These are phyloP conservation scores for Cucumis cinereus DNA, from an alignment of 306 rosid species.

Conservation along the genomic window DNA sequence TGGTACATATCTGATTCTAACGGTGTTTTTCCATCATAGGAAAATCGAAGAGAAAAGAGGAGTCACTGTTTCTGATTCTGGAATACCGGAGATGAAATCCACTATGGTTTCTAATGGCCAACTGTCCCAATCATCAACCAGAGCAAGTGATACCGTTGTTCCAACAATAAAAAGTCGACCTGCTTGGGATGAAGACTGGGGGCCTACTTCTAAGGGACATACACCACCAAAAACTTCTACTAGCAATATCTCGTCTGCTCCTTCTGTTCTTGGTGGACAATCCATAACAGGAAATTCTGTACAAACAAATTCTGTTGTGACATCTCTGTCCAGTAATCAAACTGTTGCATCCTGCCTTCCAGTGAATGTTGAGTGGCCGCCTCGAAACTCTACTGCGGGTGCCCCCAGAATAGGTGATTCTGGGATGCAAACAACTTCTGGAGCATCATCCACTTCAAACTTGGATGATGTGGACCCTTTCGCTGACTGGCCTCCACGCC, in stretches of 20 bases:
- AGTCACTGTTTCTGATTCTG: conserved; percentile 67
- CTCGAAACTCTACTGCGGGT: conserved; percentile 35
- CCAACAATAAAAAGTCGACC: conserved; percentile 37
- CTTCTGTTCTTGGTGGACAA: conserved; percentile 22
- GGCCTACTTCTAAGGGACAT: conserved; percentile 25
- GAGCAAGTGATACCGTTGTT: conserved; percentile 23
- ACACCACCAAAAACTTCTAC: conserved; percentile 27
- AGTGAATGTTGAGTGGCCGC: conserved; percentile 94
- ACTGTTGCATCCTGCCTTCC: conserved; percentile 55
- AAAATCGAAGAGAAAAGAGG: conserved; percentile 94
- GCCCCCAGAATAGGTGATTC: conserved; percentile 33
- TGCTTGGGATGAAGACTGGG: conserved; percentile 98
- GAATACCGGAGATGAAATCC: conserved; percentile 51
- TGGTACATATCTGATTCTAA: not conserved
- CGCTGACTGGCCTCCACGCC: conserved; percentile 87
- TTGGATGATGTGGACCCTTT: conserved; percentile 65
- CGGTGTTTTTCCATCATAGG: conserved; percentile 28
- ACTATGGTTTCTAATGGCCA: conserved; percentile 41
- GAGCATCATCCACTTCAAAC: conserved; percentile 46
- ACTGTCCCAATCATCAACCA: conserved; percentile 31
- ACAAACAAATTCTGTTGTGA: conserved; percentile 20
- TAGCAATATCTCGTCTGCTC: conserved; percentile 16
- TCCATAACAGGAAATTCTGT: conserved; percentile 29
- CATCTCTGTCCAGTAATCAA: conserved; percentile 41
- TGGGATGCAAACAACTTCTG: conserved; percentile 38